phyloP scores from a whole-genome alignment of 164 flowering plant species.

The Vitis riparia region DNA sequence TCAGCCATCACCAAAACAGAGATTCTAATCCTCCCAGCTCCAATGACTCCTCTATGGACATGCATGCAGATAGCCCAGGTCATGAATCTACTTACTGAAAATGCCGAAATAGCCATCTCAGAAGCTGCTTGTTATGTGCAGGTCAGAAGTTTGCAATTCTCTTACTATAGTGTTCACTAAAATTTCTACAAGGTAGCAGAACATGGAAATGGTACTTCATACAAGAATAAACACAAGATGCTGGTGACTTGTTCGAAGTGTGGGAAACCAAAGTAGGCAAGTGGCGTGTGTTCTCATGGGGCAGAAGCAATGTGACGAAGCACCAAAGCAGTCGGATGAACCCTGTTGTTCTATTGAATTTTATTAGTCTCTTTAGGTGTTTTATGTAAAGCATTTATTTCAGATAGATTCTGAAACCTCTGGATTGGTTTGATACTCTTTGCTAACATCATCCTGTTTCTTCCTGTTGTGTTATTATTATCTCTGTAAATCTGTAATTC shows the following conservation, averaged over 20 bases:
- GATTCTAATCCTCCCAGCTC: constrained; percentile 48
- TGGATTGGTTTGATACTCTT: constrained; percentile 2
- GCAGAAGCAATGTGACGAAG: constrained; percentile 9
- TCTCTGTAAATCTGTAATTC: background rate
- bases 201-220: constrained; percentile 5
- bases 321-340: constrained; percentile 2
- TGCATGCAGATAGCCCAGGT: constrained; percentile 67
- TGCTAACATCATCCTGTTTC: background rate
- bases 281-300: constrained; percentile 10
- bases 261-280: background rate
- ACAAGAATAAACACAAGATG: constrained; percentile 16
- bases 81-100: constrained; percentile 41
- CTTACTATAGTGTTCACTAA: background rate
- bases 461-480: background rate
- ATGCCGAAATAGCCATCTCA: background rate
- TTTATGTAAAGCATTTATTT: constrained; percentile 13
- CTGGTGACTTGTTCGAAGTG: constrained; percentile 14
- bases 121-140: constrained; percentile 9
- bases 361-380: background rate
- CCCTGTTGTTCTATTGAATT: background rate
- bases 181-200: background rate
- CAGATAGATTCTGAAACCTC: constrained; percentile 5
- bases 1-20: constrained; percentile 39
- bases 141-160: background rate
- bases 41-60: constrained; percentile 77